Base-by-base conservation (phyloP, 2,329 filamentous ascomycete species). In the Apiospora pterosperma region DNA sequence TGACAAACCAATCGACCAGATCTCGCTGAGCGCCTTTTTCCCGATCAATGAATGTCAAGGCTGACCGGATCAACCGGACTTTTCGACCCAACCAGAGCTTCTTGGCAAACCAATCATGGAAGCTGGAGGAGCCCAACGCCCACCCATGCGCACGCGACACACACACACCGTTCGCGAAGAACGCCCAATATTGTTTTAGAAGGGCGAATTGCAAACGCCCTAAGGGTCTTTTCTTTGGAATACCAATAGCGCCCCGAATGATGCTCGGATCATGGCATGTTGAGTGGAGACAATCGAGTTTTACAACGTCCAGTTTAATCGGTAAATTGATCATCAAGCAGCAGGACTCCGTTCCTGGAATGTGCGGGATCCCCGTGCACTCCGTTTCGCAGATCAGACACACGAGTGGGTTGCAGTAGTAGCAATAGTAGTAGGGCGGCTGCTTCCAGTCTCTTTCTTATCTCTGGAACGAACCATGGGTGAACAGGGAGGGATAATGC, bases 361-460 rank as follows among this genome's bases (percentile, higher is more conserved):
- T n/a, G 6, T 34, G 48, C 48, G 48, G 48, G 28, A 34, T 34
- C 48, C 48, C 48, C 48, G 48, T 55, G 48, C 28, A 55, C 34
- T 55, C 48, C 48, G 48, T 34, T 55, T 34, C 16, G 48, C 48
- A 55, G 48, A 55, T 55, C 48, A 55, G 48, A 55, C 48, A 55
- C 25, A 55, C 28, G 28, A 55, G 48, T 55, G 48, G 48, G 48
- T 34, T 34, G 28, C 48, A 55, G 5, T 16, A 16, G 11, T 38
- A 39, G 16, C n/a, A 41, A 19, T 41, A 41, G 38, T n/a, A 31
- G 48, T 55, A 55, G 48, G 48, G 48, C 48, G n/a, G 48, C 14
- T 31, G 23, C 44, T 19, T 31, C 6, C 23, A 25, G 11, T 23
- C 44, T 31, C 39, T 25, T 6, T 28, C 48, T 55, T 34, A 55